Conservation (phyloP, 805 yeast genomes). For the Candida morakotiae region DNA sequence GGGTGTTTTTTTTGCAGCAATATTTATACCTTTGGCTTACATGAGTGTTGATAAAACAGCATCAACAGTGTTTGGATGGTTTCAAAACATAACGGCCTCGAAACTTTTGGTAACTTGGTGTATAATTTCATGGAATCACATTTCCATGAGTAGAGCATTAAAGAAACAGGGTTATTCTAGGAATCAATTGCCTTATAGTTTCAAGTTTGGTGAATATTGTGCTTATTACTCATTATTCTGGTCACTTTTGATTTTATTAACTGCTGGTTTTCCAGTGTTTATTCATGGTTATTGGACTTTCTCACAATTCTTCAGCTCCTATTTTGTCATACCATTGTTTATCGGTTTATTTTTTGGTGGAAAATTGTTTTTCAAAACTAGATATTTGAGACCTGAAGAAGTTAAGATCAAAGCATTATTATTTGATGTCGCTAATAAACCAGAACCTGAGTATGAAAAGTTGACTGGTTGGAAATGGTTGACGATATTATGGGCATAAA, state of each 20-base stretch:
- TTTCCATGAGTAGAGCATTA: slow-evolving; percentile 60
- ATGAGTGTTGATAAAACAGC: slow-evolving; percentile 62
- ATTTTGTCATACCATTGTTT: slow-evolving; percentile 5
- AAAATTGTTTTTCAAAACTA: slow-evolving; percentile 50
- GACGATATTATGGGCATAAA: slow-evolving; percentile 11
- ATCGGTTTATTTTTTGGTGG: slow-evolving; percentile 46
- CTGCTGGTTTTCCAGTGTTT: slow-evolving; percentile 72
- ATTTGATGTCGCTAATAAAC: slow-evolving; percentile 21
- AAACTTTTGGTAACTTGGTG: slow-evolving; percentile 75
- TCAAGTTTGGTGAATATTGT: slow-evolving; percentile 69
- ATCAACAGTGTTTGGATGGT: slow-evolving; percentile 56
- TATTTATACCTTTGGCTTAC: slow-evolving; percentile 62
- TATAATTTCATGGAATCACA: slow-evolving; percentile 62
- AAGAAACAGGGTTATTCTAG: slow-evolving; percentile 64
- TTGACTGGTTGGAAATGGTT: slow-evolving; percentile 18
- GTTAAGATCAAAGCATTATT: slow-evolving; percentile 45
- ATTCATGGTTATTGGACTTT: slow-evolving; percentile 77
- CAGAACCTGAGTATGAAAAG: slow-evolving; percentile 23
- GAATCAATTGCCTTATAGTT: slow-evolving; percentile 49
- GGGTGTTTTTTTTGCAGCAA: slow-evolving; percentile 47
- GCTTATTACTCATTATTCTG: slow-evolving; percentile 53
- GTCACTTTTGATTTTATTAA: slow-evolving; percentile 47
- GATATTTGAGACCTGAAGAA: slow-evolving; percentile 46
- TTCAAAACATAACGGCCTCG: slow-evolving; percentile 73
- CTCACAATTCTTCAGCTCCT: slow-evolving; percentile 51